These are phyloP conservation scores for Anisodus acutangulus DNA, from an alignment of 257 asterid genomes.

Conservation along the genomic window DNA sequence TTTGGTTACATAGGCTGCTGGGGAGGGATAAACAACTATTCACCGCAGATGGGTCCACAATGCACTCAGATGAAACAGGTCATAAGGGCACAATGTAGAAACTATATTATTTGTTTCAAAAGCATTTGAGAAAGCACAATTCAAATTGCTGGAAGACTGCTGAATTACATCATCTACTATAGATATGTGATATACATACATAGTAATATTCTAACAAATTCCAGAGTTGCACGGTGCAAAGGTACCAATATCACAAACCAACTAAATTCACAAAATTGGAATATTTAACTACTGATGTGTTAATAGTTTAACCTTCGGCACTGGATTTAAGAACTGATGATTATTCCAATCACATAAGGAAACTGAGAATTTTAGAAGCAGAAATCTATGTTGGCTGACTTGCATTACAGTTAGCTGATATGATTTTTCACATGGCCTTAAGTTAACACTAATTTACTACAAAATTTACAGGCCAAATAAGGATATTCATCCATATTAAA, in stretches of 20 bases:
- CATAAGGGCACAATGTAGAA: slow-evolving; percentile 1
- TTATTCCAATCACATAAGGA: neutral
- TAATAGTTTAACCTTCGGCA: neutral
- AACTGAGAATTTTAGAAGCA: neutral
- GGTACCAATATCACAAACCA: slow-evolving; percentile 9
- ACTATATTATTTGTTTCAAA: slow-evolving; percentile 36
- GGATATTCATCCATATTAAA: neutral
- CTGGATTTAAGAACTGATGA: slow-evolving; percentile 9
- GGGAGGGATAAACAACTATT: slow-evolving; percentile 6
- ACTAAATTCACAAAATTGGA: slow-evolving; percentile 2
- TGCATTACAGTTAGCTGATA: neutral
- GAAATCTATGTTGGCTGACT: neutral
- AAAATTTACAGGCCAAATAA: neutral
- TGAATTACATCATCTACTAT: neutral
- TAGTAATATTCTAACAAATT: neutral
- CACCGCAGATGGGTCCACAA: slow-evolving; percentile 7
- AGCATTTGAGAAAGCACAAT: slow-evolving; percentile 19
- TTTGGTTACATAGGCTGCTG: neutral
- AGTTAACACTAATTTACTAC: neutral
- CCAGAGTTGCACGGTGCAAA: neutral
- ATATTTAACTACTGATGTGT: neutral
- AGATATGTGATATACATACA: neutral
- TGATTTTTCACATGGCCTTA: neutral
- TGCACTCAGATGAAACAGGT: neutral
- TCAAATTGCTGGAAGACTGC: slow-evolving; percentile 10